phyloP scores from a whole-genome alignment of 1,284 basidiomycete genomes.

The Sphaerobolus stellatus region DNA sequence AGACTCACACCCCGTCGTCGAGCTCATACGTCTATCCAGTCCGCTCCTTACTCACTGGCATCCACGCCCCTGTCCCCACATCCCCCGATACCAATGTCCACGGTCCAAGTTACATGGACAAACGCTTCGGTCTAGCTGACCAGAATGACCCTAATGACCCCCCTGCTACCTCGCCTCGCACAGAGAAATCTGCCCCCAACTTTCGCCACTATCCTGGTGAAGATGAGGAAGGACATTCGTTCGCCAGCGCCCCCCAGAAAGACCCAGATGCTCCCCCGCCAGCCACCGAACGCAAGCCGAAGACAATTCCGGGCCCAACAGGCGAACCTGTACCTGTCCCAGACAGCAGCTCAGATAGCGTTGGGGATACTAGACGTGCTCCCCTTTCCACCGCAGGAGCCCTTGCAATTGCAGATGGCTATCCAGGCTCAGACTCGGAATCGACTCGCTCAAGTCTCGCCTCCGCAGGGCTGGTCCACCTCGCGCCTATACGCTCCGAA shows the following conservation, averaged over 20 bases:
- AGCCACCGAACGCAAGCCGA: background rate
- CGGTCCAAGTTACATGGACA: background rate
- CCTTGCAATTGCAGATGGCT: constrained; percentile 4
- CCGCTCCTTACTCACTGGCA: constrained; percentile 19
- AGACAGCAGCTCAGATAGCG: background rate
- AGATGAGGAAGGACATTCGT: background rate
- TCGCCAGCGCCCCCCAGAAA: background rate
- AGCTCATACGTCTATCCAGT: constrained; percentile 19
- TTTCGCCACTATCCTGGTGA: constrained; percentile 2
- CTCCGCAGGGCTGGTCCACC: constrained; percentile 13
- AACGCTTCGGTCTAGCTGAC: background rate
- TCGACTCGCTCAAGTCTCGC: constrained; percentile 3
- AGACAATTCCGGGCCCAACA: background rate
- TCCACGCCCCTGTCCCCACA: constrained; percentile 15
- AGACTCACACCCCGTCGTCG: too few species aligned
- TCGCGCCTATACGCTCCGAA: constrained; percentile 8
- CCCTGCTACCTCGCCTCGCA: background rate
- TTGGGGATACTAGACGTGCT: background rate
- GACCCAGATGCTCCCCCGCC: background rate
- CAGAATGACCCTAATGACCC: background rate
- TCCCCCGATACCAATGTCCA: constrained; percentile 1
- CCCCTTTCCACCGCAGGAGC: constrained; percentile 8
- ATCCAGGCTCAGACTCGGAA: constrained; percentile 6
- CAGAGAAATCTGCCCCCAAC: constrained; percentile 2
- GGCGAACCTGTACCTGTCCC: background rate